Percentiles rank a stretch among this genome's conserved stretches.
Evolutionary conservation across 176 grass and related monocot genomes (phyloP).

Genomic region (Aegilops speltoides): DNA sequence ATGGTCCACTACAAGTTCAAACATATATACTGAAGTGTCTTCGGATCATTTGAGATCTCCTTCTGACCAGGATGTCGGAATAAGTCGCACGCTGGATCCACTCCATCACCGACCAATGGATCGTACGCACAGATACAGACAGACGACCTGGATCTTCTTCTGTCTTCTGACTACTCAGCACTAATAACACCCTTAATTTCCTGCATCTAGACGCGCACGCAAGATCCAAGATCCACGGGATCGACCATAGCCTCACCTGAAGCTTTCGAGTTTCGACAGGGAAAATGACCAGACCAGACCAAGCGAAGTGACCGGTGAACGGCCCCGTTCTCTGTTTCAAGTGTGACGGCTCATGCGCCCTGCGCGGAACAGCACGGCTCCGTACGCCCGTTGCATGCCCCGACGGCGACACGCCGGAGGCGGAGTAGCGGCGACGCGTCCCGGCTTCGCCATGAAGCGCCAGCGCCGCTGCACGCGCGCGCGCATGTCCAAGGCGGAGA

Average conservation of each 20-base stretch:
- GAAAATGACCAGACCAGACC: background rate
- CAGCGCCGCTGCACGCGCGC: background rate
- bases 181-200: background rate
- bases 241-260: background rate
- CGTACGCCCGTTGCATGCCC: background rate
- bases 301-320: background rate
- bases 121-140: background rate
- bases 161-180: background rate
- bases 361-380: slow-evolving; percentile 18
- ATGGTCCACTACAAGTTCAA: no score
- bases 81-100: background rate
- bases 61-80: background rate
- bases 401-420: background rate
- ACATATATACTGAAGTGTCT: background rate
- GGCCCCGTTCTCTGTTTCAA: no score
- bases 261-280: background rate
- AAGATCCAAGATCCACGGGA: background rate
- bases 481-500: background rate
- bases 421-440: background rate
- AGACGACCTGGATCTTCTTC: background rate
- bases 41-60: background rate
- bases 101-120: background rate
- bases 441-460: background rate
- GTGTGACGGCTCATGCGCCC: background rate
- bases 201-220: background rate